Conservation (phyloP, 2,329 filamentous ascomycete genomes). For the Apiospora rasikravindrae region DNA sequence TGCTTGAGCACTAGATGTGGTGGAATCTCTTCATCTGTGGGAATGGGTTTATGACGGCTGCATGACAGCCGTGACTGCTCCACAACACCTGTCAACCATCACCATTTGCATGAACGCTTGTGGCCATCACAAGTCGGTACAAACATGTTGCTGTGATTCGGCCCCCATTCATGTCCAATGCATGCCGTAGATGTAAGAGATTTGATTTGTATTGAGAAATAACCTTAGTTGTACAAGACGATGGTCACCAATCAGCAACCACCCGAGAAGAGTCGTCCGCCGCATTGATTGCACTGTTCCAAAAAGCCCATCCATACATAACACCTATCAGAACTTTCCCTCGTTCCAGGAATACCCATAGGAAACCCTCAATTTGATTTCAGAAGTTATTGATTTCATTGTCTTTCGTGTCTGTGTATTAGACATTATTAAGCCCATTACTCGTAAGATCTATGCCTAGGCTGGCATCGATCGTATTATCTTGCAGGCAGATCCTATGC, state of each 20-base stretch:
- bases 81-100: conserved; percentile 12
- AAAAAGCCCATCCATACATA: neutral
- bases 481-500: conserved; percentile 40
- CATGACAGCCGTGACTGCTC: neutral
- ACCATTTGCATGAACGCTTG: neutral
- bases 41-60: conserved; percentile 7
- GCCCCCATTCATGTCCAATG: neutral
- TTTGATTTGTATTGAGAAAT: neutral
- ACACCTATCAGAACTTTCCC: neutral
- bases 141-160: neutral
- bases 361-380: neutral
- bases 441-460: neutral
- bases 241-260: neutral
- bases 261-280: neutral
- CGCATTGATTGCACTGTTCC: neutral
- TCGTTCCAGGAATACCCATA: neutral
- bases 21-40: neutral
- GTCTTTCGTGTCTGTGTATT: conserved; percentile 11
- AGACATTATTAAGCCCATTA: conserved; percentile 3
- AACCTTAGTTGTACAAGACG: neutral
- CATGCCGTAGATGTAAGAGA: neutral
- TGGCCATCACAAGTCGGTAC: too few species aligned
- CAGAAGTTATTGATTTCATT: neutral
- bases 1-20: neutral
- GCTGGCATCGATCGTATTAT: neutral